Evolutionary conservation across 2,329 filamentous ascomycete species (phyloP).

Genomic region (Aspergillus candidus): DNA sequence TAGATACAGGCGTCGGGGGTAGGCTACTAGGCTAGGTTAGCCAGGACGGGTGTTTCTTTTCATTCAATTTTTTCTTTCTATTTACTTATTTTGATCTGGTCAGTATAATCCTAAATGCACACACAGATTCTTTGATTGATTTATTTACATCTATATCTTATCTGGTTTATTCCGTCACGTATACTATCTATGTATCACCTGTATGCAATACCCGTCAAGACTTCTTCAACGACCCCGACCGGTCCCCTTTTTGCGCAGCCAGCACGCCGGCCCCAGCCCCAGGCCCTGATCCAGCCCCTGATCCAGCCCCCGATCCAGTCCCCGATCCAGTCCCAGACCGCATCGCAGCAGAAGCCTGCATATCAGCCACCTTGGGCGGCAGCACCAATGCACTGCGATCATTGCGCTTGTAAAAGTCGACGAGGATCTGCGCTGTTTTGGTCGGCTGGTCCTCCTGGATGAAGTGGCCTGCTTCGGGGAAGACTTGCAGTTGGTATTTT

Average conservation of each 20-base stretch:
- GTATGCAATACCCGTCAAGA: too few species aligned
- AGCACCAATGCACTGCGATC: constrained; percentile 78
- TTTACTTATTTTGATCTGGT: too few species aligned
- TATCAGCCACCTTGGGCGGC: constrained; percentile 82
- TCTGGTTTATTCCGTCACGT: too few species aligned
- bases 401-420: constrained; percentile 88
- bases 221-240: neutral
- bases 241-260: neutral
- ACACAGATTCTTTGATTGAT: too few species aligned
- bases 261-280: neutral
- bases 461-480: constrained; percentile 93
- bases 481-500: constrained; percentile 92
- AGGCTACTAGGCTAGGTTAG: too few species aligned
- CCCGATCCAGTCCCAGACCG: constrained; percentile 21
- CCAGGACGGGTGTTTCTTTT: too few species aligned
- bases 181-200: too few species aligned
- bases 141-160: too few species aligned
- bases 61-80: too few species aligned
- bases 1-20: too few species aligned
- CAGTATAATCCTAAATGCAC: too few species aligned
- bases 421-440: constrained; percentile 76
- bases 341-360: constrained; percentile 45
- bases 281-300: neutral
- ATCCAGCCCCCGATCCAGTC: constrained; percentile 12
- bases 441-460: constrained; percentile 92